Percentiles rank a stretch among this genome's conserved stretches.
Conservation (phyloP, 768 basidiomycete genomes). For the Amanita thiersii region DNA sequence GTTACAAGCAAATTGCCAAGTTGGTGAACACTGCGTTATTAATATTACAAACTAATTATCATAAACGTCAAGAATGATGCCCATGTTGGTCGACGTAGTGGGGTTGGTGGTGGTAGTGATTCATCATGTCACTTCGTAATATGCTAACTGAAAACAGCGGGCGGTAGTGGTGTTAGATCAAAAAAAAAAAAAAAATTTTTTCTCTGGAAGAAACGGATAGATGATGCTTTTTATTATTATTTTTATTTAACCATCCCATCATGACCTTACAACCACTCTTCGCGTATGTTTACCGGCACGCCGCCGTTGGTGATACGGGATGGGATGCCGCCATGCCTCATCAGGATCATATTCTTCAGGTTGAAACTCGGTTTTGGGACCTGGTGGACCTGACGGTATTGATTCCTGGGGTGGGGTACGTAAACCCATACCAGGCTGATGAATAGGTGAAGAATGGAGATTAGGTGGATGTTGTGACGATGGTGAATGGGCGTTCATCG, state of each 20-base stretch:
- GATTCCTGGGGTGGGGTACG: conserved; percentile 41
- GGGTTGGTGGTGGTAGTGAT: neutral
- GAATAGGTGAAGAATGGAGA: conserved; percentile 25
- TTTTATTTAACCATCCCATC: conserved; percentile 12
- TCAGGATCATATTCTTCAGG: conserved; percentile 54
- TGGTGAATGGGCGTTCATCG: conserved; percentile 21
- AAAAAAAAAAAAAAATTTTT: no score
- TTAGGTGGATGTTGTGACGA: conserved; percentile 20
- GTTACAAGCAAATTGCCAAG: no score
- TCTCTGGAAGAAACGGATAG: no score
- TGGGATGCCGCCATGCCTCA: conserved; percentile 66
- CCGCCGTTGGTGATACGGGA: conserved; percentile 66
- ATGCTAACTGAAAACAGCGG: no score
- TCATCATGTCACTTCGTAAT: neutral
- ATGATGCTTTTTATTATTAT: no score
- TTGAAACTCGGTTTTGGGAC: conserved; percentile 26
- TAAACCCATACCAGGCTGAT: conserved; percentile 25
- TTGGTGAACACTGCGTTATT: neutral
- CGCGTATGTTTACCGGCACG: conserved; percentile 76
- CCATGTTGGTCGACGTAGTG: neutral
- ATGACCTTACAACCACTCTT: conserved; percentile 56
- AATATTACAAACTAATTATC: neutral
- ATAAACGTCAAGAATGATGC: neutral
- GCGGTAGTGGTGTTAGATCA: no score
- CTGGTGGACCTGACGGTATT: conserved; percentile 23